These are phyloP conservation scores for Esteya vermicola DNA, from an alignment of 2,329 filamentous ascomycete species.

Conservation along the genomic window DNA sequence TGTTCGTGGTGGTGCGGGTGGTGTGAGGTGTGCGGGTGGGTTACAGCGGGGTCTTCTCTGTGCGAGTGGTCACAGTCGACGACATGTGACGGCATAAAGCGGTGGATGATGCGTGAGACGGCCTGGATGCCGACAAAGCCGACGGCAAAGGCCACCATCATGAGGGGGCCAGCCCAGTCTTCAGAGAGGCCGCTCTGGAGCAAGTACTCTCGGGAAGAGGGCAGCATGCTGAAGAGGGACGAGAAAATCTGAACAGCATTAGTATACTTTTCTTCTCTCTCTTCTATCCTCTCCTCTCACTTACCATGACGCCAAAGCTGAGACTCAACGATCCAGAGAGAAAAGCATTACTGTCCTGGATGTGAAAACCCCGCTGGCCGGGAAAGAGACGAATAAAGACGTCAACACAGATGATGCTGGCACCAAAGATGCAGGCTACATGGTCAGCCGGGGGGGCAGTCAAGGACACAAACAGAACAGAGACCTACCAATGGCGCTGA, in stretches of 20 bases:
- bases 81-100: slow-evolving; percentile 62
- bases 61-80: slow-evolving; percentile 70
- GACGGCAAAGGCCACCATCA: slow-evolving; percentile 55
- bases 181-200: slow-evolving; percentile 52
- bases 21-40: neutral
- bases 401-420: slow-evolving; percentile 79
- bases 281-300: too few relatives aligned
- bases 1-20: neutral
- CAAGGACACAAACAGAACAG: neutral
- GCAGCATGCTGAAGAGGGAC: slow-evolving; percentile 83
- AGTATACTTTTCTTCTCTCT: too few relatives aligned
- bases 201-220: slow-evolving; percentile 69
- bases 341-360: slow-evolving; percentile 81
- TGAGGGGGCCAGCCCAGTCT: slow-evolving; percentile 49
- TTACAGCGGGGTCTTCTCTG: slow-evolving; percentile 30
- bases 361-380: slow-evolving; percentile 62
- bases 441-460: neutral
- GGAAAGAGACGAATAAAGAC: slow-evolving; percentile 59
- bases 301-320: slow-evolving; percentile 92
- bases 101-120: slow-evolving; percentile 58
- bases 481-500: slow-evolving; percentile 57
- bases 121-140: slow-evolving; percentile 66
- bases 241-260: slow-evolving; percentile 88
- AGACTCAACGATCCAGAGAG: slow-evolving; percentile 78
- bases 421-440: slow-evolving; percentile 54